These are phyloP conservation scores for Wickerhamiella slavikovae DNA, from an alignment of 805 yeast species.

Conservation along the genomic window DNA sequence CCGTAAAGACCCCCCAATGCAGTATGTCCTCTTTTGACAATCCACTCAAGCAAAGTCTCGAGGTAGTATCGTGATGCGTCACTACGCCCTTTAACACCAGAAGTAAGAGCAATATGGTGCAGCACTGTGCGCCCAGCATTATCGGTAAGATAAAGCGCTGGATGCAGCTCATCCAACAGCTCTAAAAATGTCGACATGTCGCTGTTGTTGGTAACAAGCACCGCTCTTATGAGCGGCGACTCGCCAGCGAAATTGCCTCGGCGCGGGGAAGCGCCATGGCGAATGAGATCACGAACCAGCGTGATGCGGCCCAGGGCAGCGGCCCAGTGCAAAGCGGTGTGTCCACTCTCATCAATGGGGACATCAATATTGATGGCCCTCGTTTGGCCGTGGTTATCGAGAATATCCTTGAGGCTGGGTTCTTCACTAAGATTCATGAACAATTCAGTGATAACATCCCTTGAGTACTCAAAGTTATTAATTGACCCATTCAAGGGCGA, in stretches of 20 bases:
- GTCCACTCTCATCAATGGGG: constrained; percentile 83
- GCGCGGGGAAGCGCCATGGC: constrained; percentile 43
- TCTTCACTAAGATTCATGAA: constrained; percentile 9
- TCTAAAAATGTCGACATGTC: constrained; percentile 57
- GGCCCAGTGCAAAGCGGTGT: constrained; percentile 91
- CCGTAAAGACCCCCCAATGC: constrained; percentile 27
- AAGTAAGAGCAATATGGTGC: constrained; percentile 69
- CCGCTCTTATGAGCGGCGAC: constrained; percentile 67
- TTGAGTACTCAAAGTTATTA: constrained; percentile 4
- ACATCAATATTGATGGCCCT: constrained; percentile 35
- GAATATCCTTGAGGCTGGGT: constrained; percentile 6
- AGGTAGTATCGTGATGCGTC: constrained; percentile 56
- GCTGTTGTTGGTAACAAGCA: constrained; percentile 63
- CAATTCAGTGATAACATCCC: constrained; percentile 10
- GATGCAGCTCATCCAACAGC: constrained; percentile 52
- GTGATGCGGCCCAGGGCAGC: constrained; percentile 67
- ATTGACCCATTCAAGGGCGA: constrained; percentile 5
- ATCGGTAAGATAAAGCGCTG: constrained; percentile 46
- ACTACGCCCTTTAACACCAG: constrained; percentile 55
- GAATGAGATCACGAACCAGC: constrained; percentile 47
- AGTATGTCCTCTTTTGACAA: constrained; percentile 33
- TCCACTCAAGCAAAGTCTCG: constrained; percentile 57
- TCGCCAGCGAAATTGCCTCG: constrained; percentile 72
- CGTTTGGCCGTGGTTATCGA: constrained; percentile 2
- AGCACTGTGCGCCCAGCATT: constrained; percentile 56